Percentiles rank a stretch among this genome's conserved stretches.
Conservation (phyloP, 768 basidiomycete genomes). For the Leccinellum albellum region DNA sequence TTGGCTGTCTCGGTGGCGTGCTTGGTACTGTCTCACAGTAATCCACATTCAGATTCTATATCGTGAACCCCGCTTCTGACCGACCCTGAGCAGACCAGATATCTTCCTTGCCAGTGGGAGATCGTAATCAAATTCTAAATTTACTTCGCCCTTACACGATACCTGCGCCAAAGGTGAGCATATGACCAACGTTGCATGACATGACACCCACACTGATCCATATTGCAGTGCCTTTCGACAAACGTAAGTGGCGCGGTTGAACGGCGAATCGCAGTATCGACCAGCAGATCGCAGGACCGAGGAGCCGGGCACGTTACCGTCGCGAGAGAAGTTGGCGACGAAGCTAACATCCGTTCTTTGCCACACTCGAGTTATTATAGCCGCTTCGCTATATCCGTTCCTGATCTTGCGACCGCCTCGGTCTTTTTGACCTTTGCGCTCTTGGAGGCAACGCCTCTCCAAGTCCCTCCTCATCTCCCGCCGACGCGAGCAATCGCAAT, state of each 20-base stretch:
- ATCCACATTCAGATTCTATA: conserved; percentile 26
- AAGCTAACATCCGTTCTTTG: conserved; percentile 6
- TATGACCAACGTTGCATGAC: conserved; percentile 9
- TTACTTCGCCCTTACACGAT: conserved; percentile 41
- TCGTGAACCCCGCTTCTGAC: conserved; percentile 24
- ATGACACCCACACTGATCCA: conserved; percentile 14
- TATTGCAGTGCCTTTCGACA: conserved; percentile 20
- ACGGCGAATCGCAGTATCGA: conserved; percentile 17
- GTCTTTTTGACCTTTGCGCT: conserved; percentile 53
- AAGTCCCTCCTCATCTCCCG: conserved; percentile 49
- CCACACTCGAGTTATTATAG: conserved; percentile 18
- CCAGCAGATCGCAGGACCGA: conserved; percentile 22
- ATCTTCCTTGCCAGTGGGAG: conserved; percentile 34
- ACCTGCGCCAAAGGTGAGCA: conserved; percentile 24
- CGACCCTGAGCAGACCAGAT: conserved; percentile 35
- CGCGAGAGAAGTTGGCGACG: conserved; percentile 7
- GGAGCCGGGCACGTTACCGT: conserved; percentile 8
- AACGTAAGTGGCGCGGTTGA: conserved; percentile 27
- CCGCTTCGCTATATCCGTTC: conserved; percentile 26
- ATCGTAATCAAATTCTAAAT: conserved; percentile 39
- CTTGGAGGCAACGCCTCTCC: conserved; percentile 42
- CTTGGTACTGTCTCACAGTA: conserved; percentile 36
- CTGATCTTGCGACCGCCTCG: conserved; percentile 41
- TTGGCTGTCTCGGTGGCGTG: conserved; percentile 32
- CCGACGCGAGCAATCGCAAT: conserved; percentile 44